Evolutionary conservation across 257 asterid genomes (phyloP), one percentile per base, ranked within the genome.

Genomic region (Petrea volubilis): DNA sequence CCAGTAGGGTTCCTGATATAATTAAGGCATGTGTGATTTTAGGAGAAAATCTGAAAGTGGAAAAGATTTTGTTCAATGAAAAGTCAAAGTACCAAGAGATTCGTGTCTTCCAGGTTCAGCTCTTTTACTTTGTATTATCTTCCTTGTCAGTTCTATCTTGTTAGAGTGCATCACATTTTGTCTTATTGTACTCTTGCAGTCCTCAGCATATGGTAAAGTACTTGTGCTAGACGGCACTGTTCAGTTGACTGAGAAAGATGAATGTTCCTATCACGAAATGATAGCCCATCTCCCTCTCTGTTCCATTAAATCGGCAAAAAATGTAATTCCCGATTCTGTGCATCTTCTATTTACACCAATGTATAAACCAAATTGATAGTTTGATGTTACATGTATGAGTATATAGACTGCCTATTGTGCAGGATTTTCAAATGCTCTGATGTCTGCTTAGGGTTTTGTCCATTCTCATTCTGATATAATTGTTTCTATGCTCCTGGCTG

Each of bases 191-290:
- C 52, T 41, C 53, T 64, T 75, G 78, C 86, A 95, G 99, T 92
- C 98, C 6, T 68, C 83, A 60, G 61, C 90, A 59, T 95, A 90
- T 71, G 99, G 99, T 60, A 95, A 52, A 79, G 99, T 95, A 50
- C 97, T 95, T 75, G 98, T 88, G 74, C 86, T 95, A 23, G 99
- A 95, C 76, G 98, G 98, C 78, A 95, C 92, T 78, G 87, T 95
- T 80, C 99, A 95, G 85, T 78, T 95, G 88, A 95, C 99, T 8
- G 98, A 95, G 91, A 92, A 85, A 86, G 99, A 95, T 78, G 99
- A 95, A 75, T 95, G 95, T 73, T 96, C 95, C 70, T 95, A 95
- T 79, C 99, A 95, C 90, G 99, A 95, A 86, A 95, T 92, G 99
- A 92, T 95, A 66, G 75, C 96, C 18, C 98, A 95, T 73, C 92